These are phyloP conservation scores for Calonectria fujianensis DNA, from an alignment of 2,329 filamentous ascomycete genomes.

Conservation along the genomic window DNA sequence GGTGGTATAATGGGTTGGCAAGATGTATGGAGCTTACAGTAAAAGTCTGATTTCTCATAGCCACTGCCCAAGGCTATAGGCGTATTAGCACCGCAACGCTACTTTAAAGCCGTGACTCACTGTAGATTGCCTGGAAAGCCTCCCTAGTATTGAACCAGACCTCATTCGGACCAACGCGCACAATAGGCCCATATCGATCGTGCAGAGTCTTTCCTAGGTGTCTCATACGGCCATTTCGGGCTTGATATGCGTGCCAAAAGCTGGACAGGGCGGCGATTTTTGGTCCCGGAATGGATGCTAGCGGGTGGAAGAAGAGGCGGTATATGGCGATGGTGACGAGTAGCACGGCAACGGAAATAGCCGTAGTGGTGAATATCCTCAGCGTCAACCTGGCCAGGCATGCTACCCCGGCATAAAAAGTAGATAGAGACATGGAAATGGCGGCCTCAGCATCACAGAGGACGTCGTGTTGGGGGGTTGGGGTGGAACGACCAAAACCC, in stretches of 20 bases:
- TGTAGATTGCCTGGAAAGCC: constrained; percentile 69
- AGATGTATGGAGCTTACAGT: constrained; percentile 61
- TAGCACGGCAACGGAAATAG: constrained; percentile 40
- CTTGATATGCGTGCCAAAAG: constrained; percentile 69
- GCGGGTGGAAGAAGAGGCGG: constrained; percentile 65
- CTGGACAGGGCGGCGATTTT: constrained; percentile 67
- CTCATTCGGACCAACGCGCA: constrained; percentile 73
- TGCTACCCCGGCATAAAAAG: constrained; percentile 32
- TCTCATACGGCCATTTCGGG: constrained; percentile 65
- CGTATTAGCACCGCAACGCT: background rate
- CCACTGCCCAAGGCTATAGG: constrained; percentile 66
- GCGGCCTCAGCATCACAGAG: constrained; percentile 40
- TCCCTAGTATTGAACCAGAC: constrained; percentile 71
- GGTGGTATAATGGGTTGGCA: background rate
- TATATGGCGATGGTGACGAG: constrained; percentile 57
- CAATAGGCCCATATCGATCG: constrained; percentile 67
- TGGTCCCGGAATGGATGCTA: constrained; percentile 68
- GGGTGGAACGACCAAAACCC: background rate
- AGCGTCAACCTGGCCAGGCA: background rate
- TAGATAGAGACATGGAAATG: constrained; percentile 37
- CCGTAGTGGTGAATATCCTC: constrained; percentile 22
- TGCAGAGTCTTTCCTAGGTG: constrained; percentile 67
- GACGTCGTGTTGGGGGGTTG: background rate
- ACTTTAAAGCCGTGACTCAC: constrained; percentile 54
- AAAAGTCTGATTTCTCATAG: constrained; percentile 72